Conservation (phyloP, 345 rosid species). For the Combretum micranthum region DNA sequence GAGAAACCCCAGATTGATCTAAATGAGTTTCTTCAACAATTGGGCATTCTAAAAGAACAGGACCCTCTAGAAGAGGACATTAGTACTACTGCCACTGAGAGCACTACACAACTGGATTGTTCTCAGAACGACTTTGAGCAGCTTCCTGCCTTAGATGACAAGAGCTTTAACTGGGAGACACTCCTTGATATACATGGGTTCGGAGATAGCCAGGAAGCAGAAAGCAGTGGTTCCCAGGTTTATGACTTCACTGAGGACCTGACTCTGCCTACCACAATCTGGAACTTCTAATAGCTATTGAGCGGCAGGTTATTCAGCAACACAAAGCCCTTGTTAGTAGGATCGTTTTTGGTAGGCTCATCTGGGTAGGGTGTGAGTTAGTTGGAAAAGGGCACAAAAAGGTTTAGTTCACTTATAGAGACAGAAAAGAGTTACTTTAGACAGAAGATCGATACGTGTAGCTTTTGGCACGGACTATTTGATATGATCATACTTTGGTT, state of each 20-base stretch:
- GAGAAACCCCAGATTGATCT: conserved; percentile 87
- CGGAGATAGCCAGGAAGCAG: conserved; percentile 27
- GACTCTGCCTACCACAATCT: conserved; percentile 47
- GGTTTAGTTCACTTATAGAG: too few relatives aligned
- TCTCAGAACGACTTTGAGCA: conserved; percentile 30
- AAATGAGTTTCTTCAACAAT: conserved; percentile 85
- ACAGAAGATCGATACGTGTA: too few relatives aligned
- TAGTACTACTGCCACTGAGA: conserved; percentile 16
- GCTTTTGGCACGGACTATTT: too few relatives aligned
- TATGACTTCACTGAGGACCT: conserved; percentile 50
- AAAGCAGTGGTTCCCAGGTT: conserved; percentile 29
- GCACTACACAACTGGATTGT: conserved; percentile 21
- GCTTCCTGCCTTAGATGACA: conserved; percentile 26
- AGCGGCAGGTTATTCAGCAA: neutral
- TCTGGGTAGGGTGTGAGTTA: too few relatives aligned
- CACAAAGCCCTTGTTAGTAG: neutral
- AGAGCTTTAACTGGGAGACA: conserved; percentile 66
- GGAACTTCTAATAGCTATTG: conserved; percentile 46
- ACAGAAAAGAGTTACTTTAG: too few relatives aligned
- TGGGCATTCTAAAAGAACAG: conserved; percentile 60
- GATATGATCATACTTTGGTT: too few relatives aligned
- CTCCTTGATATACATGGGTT: conserved; percentile 50
- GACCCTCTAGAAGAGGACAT: conserved; percentile 18
- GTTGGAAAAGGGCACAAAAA: too few relatives aligned
- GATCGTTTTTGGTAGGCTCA: too few relatives aligned